Evolutionary conservation across 169 alveolate genomes (phyloP), one percentile per base, ranked within the genome.

Genomic region (Plasmodium cynomolgi): DNA sequence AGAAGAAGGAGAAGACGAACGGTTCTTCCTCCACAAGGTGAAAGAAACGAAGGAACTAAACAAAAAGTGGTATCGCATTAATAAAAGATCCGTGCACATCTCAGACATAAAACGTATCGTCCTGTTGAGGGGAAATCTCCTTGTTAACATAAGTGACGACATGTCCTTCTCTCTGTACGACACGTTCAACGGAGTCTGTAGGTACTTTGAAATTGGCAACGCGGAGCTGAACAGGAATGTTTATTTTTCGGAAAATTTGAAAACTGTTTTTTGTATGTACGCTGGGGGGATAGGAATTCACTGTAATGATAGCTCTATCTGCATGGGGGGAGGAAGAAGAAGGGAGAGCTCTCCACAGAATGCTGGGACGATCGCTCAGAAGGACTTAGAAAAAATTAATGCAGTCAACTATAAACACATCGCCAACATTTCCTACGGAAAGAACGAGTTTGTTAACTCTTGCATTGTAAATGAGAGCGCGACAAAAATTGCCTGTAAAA

Each of bases 141-240:
- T 90, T 0, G 8, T 90, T 39, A 90, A 77, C 0, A 68, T 90
- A 13, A 90, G 94, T 62, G 94, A 90, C n/a, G 94, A 90, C 54
- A 41, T 80, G 72, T 58, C 84, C 11, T 80, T 80, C 72, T 90
- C 90, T 44, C 41, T 47, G n/a, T 23, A 80, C 47, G 83, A 81
- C 31, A 47, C 39, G 1, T 6, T 13, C 1, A 79, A 79, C 29
- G 33, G 37, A 41, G 1, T 11, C 8, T 79, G 81, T 20, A 90
- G n/a, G 11, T 90, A 80, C 26, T 47, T 56, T 23, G n/a, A 62
- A 11, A 80, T 90, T n/a, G 33, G 34, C 4, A 37, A 80, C 47
- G 50, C 34, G 9, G 39, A 29, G 26, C 33, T 39, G 41, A 79
- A 62, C 44, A 90, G 72, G 47, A 37, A 68, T 79, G 56, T 90